Percentiles rank a stretch among this genome's conserved stretches.
Conservation (phyloP, 495 filamentous ascomycete species). For the Tuber magnatum region DNA sequence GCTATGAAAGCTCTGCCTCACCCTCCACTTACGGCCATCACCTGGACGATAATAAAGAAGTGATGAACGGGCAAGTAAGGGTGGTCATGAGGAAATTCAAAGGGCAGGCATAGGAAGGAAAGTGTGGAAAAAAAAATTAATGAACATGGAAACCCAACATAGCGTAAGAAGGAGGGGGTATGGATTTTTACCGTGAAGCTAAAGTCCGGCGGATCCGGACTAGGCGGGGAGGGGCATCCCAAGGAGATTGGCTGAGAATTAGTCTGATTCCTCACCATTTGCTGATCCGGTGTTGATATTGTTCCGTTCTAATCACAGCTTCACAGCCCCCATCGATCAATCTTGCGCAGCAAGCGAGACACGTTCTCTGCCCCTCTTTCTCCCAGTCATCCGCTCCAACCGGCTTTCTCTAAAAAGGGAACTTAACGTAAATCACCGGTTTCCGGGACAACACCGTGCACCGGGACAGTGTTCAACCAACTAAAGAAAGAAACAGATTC, state of each 20-base stretch:
- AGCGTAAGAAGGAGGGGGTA: not conserved
- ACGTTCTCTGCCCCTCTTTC: not conserved
- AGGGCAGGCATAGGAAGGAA: not conserved
- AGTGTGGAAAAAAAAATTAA: not conserved
- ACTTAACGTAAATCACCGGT: no score
- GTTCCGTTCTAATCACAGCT: not conserved
- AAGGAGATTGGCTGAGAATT: not conserved
- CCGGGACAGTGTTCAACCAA: no score
- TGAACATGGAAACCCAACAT: not conserved
- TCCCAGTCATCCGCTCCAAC: not conserved
- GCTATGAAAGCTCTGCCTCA: not conserved
- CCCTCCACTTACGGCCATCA: not conserved
- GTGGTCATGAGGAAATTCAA: not conserved
- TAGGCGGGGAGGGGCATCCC: not conserved
- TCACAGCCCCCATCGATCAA: not conserved
- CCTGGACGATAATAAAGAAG: not conserved
- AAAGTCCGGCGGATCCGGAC: not conserved
- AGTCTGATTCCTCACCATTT: not conserved
- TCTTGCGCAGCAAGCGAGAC: not conserved
- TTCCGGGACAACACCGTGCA: no score
- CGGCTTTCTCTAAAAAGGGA: not conserved
- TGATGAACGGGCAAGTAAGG: not conserved
- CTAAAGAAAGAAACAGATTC: no score
- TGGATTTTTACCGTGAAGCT: not conserved
- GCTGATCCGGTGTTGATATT: not conserved